Percentiles rank a stretch among this genome's conserved stretches.
phyloP scores from a whole-genome alignment of 805 yeast species.

The Ogataea paraovalis region DNA sequence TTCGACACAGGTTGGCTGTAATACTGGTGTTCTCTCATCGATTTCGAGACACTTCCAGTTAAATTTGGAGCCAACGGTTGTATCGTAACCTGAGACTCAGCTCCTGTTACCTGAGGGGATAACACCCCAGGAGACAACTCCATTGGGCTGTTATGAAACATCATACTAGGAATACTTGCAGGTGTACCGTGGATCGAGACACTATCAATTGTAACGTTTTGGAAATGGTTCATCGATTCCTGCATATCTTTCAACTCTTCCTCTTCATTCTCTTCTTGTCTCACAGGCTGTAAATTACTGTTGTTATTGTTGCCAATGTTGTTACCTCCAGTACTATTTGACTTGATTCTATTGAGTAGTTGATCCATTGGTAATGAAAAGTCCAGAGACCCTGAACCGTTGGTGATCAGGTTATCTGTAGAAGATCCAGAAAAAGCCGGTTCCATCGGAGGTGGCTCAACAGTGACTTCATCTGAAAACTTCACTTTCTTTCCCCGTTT shows the following conservation, averaged over 20 bases:
- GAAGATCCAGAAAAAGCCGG: constrained; percentile 5
- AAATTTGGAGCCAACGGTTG: constrained; percentile 44
- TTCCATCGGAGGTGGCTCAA: constrained; percentile 26
- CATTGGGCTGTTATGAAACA: constrained; percentile 8
- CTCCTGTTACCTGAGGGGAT: constrained; percentile 13
- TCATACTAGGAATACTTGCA: constrained; percentile 40
- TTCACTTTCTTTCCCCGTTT: constrained; percentile 59
- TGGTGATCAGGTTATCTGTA: constrained; percentile 8
- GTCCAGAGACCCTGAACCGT: constrained; percentile 37
- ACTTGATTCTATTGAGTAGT: constrained; percentile 44
- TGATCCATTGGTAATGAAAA: constrained; percentile 76
- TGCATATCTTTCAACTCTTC: constrained; percentile 72
- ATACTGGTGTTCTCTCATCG: constrained; percentile 30
- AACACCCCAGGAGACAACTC: constrained; percentile 9
- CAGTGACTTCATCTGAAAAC: constrained; percentile 62
- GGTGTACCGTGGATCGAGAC: constrained; percentile 72
- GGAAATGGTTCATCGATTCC: constrained; percentile 69
- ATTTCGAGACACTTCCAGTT: constrained; percentile 55
- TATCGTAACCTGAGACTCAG: background rate
- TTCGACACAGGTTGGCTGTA: constrained; percentile 9
- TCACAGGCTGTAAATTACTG: constrained; percentile 8
- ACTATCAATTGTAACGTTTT: constrained; percentile 73
- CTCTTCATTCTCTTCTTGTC: constrained; percentile 55
- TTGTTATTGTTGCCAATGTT: constrained; percentile 17
- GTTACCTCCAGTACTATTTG: constrained; percentile 15